Evolutionary conservation across 2,329 filamentous ascomycete genomes (phyloP).

Genomic region (Talaromyces sp.): DNA sequence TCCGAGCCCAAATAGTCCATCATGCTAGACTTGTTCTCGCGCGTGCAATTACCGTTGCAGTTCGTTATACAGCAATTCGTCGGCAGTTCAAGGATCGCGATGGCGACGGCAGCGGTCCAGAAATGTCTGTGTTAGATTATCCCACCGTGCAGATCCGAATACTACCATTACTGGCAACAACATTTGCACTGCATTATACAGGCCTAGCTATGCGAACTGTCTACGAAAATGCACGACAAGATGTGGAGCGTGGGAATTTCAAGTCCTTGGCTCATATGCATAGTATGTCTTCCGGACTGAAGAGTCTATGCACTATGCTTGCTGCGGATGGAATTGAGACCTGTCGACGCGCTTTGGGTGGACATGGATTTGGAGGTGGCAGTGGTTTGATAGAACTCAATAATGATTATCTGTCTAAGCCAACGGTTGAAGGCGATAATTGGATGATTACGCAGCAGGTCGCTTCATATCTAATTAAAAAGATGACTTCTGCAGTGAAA

Average conservation of each 20-base stretch:
- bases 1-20: constrained; percentile 46
- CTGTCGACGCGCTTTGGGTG: constrained; percentile 57
- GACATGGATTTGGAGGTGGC: constrained; percentile 57
- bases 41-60: constrained; percentile 56
- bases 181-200: constrained; percentile 53
- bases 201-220: constrained; percentile 53
- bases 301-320: constrained; percentile 56
- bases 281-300: constrained; percentile 57
- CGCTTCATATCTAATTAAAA: constrained; percentile 51
- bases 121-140: constrained; percentile 56
- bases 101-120: constrained; percentile 50
- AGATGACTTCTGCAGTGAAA: constrained; percentile 46
- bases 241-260: constrained; percentile 54
- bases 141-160: constrained; percentile 59
- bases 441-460: constrained; percentile 62
- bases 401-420: constrained; percentile 45
- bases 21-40: constrained; percentile 57
- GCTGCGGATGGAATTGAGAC: constrained; percentile 59
- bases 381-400: constrained; percentile 58
- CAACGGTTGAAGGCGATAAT: constrained; percentile 60
- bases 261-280: constrained; percentile 55
- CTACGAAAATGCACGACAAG: constrained; percentile 49
- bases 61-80: constrained; percentile 54
- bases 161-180: constrained; percentile 56
- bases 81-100: constrained; percentile 56